phyloP scores from a whole-genome alignment of 1,284 basidiomycete species.

The Austroboletus novae-zelandiae region DNA sequence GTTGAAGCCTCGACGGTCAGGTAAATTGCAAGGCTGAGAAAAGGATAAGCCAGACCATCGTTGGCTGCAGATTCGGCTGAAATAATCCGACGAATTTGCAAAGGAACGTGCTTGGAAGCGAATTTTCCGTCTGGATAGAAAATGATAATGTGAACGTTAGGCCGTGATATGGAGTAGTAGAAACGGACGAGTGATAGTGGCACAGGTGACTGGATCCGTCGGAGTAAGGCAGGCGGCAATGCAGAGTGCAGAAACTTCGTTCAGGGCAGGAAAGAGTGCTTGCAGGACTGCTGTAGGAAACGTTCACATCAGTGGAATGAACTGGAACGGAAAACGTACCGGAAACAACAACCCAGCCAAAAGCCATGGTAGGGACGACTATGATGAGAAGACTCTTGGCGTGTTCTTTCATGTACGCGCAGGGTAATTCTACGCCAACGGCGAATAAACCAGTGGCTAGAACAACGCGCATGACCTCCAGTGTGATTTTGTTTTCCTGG shows the following conservation, averaged over 20 bases:
- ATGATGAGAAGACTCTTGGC: conserved; percentile 57
- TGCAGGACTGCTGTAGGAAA: conserved; percentile 51
- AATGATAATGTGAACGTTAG: conserved; percentile 30
- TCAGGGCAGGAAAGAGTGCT: conserved; percentile 66
- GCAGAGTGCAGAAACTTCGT: conserved; percentile 74
- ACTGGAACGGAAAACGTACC: conserved; percentile 35
- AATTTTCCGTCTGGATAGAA: conserved; percentile 76
- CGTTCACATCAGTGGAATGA: background rate
- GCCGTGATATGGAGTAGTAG: background rate
- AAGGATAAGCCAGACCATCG: conserved; percentile 90
- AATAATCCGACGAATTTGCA: conserved; percentile 80
- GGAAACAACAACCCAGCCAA: conserved; percentile 70
- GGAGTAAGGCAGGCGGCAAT: conserved; percentile 91
- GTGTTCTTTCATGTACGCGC: conserved; percentile 62
- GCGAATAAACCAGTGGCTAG: conserved; percentile 70
- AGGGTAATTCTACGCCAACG: conserved; percentile 72
- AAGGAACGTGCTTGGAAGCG: conserved; percentile 85
- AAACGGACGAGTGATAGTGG: conserved; percentile 33
- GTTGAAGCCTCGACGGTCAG: conserved; percentile 71
- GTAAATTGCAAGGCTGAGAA: conserved; percentile 86
- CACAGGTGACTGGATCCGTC: conserved; percentile 84
- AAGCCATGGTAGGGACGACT: conserved; percentile 78
- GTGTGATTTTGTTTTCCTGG: conserved; percentile 56
- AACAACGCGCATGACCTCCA: conserved; percentile 75
- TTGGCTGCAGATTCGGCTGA: conserved; percentile 90